Conservation (phyloP, 768 basidiomycete genomes). For the Gautieria morchelliformis region DNA sequence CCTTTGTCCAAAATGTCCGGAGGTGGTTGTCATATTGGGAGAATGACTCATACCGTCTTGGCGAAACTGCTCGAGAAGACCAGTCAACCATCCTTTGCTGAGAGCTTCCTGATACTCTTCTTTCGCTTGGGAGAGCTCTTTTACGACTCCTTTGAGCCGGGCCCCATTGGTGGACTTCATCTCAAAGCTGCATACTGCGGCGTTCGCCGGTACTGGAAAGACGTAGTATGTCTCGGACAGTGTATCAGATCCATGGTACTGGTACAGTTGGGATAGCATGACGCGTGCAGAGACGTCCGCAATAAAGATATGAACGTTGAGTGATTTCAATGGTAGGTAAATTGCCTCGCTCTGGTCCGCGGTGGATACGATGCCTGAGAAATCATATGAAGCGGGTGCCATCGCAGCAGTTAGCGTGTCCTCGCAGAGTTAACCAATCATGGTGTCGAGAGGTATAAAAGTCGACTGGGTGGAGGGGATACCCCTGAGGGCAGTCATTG, state of each 20-base stretch:
- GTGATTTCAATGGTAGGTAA: neutral
- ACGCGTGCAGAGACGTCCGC: neutral
- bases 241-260: neutral
- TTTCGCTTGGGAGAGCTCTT: conserved; percentile 37
- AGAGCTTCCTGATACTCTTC: conserved; percentile 32
- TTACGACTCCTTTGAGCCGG: conserved; percentile 33
- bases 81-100: conserved; percentile 30
- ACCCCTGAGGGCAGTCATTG: neutral
- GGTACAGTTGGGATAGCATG: neutral
- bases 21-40: neutral
- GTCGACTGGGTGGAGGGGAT: neutral
- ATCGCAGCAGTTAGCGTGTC: neutral
- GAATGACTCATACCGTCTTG: conserved; percentile 37
- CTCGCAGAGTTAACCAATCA: neutral
- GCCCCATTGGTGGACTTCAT: conserved; percentile 36
- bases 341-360: neutral
- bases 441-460: neutral
- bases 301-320: neutral
- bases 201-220: conserved; percentile 49
- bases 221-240: conserved; percentile 30
- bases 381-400: neutral
- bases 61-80: conserved; percentile 38
- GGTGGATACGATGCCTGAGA: neutral
- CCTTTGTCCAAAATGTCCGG: neutral
- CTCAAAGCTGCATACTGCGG: conserved; percentile 46